Percentiles rank a stretch among this genome's conserved stretches.
Conservation (phyloP, 257 asterid species). For the Nemophila menziesii region DNA sequence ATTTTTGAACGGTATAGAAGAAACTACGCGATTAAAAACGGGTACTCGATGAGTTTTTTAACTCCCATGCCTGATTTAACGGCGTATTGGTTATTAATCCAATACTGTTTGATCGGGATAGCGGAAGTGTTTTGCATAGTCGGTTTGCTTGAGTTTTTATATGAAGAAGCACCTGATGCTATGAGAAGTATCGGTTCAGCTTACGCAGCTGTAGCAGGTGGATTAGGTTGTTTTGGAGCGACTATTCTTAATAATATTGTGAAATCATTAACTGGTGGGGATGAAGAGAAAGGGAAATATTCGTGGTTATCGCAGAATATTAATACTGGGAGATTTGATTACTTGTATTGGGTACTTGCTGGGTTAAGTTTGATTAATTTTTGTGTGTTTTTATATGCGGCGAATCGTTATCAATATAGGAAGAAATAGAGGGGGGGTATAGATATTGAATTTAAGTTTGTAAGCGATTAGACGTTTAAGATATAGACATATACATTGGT, state of each 20-base stretch:
- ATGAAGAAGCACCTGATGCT: constrained; percentile 97
- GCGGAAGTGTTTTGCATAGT: constrained; percentile 93
- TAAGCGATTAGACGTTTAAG: too few species aligned
- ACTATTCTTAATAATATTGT: constrained; percentile 64
- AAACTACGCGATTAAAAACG: constrained; percentile 60
- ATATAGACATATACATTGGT: too few species aligned
- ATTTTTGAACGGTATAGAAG: constrained; percentile 77
- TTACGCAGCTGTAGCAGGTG: constrained; percentile 97
- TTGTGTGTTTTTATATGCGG: constrained; percentile 62
- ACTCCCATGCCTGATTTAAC: constrained; percentile 75
- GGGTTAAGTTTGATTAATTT: constrained; percentile 73
- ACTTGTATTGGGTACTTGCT: constrained; percentile 82
- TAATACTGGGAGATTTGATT: constrained; percentile 71
- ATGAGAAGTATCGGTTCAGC: constrained; percentile 97
- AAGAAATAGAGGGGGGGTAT: constrained; percentile 33
- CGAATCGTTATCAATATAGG: constrained; percentile 66
- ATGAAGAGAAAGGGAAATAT: constrained; percentile 36
- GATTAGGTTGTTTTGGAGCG: constrained; percentile 94
- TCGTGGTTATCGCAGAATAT: constrained; percentile 95
- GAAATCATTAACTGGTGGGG: constrained; percentile 55
- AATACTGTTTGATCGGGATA: constrained; percentile 89
- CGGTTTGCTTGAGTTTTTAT: constrained; percentile 80
- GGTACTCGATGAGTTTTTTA: constrained; percentile 61
- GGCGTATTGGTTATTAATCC: constrained; percentile 89
- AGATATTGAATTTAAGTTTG: constrained; percentile 12